Conservation (phyloP, 2,329 filamentous ascomycete genomes). For the Esteya vermicola region DNA sequence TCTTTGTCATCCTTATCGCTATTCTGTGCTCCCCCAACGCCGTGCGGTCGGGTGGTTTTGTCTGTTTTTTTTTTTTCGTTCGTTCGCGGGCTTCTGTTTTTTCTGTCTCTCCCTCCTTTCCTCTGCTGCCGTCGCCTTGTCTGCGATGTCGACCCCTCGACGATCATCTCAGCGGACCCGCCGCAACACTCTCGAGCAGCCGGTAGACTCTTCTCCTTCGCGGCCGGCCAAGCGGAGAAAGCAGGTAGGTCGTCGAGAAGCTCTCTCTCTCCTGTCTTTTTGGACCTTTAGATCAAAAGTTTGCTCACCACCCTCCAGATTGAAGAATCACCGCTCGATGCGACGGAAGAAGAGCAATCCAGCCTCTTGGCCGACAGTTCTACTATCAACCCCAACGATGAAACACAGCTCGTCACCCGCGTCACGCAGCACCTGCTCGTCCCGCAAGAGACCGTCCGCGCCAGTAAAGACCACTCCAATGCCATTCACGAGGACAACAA, state of each 20-base stretch:
- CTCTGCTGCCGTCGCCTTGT: not conserved
- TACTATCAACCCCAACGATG: constrained; percentile 26
- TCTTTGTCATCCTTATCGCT: too few species aligned
- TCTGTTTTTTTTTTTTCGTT: too few species aligned
- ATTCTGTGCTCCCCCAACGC: too few species aligned
- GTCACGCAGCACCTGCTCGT: constrained; percentile 35
- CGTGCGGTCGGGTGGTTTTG: too few species aligned
- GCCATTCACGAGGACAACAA: constrained; percentile 46
- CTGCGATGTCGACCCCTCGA: constrained; percentile 16
- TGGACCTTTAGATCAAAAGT: not conserved
- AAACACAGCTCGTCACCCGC: constrained; percentile 41
- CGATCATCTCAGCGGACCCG: constrained; percentile 18
- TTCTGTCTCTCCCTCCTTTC: not conserved
- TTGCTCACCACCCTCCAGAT: constrained; percentile 14
- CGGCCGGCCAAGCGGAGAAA: constrained; percentile 51
- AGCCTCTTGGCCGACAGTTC: constrained; percentile 26
- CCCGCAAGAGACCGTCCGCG: constrained; percentile 37
- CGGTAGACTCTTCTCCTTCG: constrained; percentile 41
- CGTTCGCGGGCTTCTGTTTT: too few species aligned
- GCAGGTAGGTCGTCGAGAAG: constrained; percentile 30
- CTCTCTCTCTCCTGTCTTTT: not conserved
- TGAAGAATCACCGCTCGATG: constrained; percentile 27
- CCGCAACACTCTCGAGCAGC: constrained; percentile 15
- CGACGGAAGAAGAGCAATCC: constrained; percentile 30
- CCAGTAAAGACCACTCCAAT: constrained; percentile 49